These are phyloP conservation scores for Anthostomella pinea DNA, from an alignment of 2,329 filamentous ascomycete genomes.

Conservation along the genomic window DNA sequence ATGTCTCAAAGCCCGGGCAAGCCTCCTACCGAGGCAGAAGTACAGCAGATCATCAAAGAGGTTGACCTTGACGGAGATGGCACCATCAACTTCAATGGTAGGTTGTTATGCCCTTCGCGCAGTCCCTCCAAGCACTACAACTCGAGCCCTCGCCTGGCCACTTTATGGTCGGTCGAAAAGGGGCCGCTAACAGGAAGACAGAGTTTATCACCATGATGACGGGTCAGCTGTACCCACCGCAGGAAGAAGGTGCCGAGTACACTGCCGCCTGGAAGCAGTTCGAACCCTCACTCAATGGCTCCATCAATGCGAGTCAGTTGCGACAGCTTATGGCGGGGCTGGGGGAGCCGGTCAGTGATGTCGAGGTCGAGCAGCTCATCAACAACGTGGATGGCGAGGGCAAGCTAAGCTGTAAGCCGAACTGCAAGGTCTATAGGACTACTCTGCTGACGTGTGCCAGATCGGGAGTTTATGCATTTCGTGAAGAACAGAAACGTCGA, in stretches of 20 bases:
- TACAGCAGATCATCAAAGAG: constrained; percentile 37
- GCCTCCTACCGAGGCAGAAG: constrained; percentile 32
- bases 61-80: constrained; percentile 39
- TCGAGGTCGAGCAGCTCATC: constrained; percentile 33
- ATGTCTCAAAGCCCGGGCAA: constrained; percentile 33
- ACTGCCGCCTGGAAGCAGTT: constrained; percentile 35
- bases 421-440: background rate
- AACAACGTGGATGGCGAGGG: constrained; percentile 35
- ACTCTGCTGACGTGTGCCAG: constrained; percentile 19
- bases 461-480: constrained; percentile 35
- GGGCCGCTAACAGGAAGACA: constrained; percentile 13
- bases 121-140: background rate
- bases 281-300: constrained; percentile 33
- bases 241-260: constrained; percentile 27
- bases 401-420: constrained; percentile 35
- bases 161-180: background rate
- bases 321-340: constrained; percentile 32
- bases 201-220: constrained; percentile 44
- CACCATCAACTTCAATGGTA: constrained; percentile 39
- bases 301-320: constrained; percentile 33
- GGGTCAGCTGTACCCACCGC: constrained; percentile 31
- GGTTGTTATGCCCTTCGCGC: background rate
- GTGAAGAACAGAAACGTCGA: constrained; percentile 31
- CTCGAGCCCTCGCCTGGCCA: no score
- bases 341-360: constrained; percentile 33